phyloP scores from a whole-genome alignment of 2,329 filamentous ascomycete species.

The Penicillium hordei region DNA sequence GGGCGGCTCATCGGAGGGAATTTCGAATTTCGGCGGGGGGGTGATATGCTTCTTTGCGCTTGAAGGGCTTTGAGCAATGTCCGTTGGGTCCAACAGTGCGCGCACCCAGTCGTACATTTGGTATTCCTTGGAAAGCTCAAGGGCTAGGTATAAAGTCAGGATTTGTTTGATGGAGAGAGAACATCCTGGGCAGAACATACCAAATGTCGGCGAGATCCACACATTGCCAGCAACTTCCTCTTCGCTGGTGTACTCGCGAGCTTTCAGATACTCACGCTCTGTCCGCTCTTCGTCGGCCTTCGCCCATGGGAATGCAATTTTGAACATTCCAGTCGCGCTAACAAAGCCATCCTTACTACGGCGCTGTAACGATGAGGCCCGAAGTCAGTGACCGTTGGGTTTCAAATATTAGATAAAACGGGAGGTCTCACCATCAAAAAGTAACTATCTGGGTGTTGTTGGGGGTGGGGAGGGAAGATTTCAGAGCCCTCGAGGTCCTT shows the following conservation, averaged over 20 bases:
- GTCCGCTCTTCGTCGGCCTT: slow-evolving; percentile 58
- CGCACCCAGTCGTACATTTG: slow-evolving; percentile 81
- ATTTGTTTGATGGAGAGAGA: background rate
- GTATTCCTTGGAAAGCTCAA: slow-evolving; percentile 84
- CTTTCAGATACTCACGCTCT: slow-evolving; percentile 76
- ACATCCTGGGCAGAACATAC: slow-evolving; percentile 50
- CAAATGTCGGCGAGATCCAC: slow-evolving; percentile 81
- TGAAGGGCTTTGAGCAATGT: slow-evolving; percentile 67
- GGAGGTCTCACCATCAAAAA: slow-evolving; percentile 75
- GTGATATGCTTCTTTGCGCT: slow-evolving; percentile 73
- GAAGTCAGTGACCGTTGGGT: background rate
- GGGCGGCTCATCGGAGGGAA: slow-evolving; percentile 49
- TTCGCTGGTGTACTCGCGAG: slow-evolving; percentile 72
- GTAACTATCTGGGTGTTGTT: slow-evolving; percentile 76
- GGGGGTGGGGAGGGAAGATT: slow-evolving; percentile 76
- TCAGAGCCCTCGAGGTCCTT: slow-evolving; percentile 84
- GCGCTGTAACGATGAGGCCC: slow-evolving; percentile 44
- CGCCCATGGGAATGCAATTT: slow-evolving; percentile 66
- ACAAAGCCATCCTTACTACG: slow-evolving; percentile 66
- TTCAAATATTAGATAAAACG: background rate
- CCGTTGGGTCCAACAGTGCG: slow-evolving; percentile 84
- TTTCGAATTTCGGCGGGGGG: slow-evolving; percentile 76
- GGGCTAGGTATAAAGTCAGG: slow-evolving; percentile 56
- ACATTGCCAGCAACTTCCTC: slow-evolving; percentile 96
- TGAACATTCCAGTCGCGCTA: slow-evolving; percentile 69